Evolutionary conservation across 179 eudicot genomes (phyloP), one percentile per base, ranked within the genome.

Genomic region (Beta lomatogona): DNA sequence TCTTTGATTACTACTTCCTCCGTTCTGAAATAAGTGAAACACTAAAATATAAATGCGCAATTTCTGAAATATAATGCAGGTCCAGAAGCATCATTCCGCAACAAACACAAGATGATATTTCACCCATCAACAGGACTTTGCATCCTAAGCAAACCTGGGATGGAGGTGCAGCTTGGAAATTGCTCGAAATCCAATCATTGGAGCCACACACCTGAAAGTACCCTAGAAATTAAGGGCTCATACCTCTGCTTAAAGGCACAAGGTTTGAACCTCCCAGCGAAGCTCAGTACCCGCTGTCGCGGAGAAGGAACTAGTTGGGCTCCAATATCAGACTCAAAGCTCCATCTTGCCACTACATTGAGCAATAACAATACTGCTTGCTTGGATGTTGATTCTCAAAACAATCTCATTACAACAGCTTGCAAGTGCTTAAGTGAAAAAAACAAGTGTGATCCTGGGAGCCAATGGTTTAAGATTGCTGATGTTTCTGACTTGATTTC

Each of bases 391-490:
- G 89, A 87, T 67, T 74, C 90, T 11, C 75, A 81, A 58, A 86
- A 89, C 55, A 72, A 50, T 4, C 71, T 93, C 16, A 54, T 92
- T 59, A 89, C 97, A 0, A 86, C 81, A 48, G 59, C 77, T 3
- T 95, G 98, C 84, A 91, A 91, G 75, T 95, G 99, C 79, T 80
- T 90, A 67, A 83, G 79, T 25, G 71, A 61, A 46, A 86, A 88
- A 55, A 86, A 76, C 14, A 72, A 14, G n/a, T 94, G 99, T 69
- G 93, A 91, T 80, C 97, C 99, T 22, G 91, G 73, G 14, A 89
- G 89, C 75, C 99, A 95, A 80, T 92, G 97, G 99, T 94, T 95
- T 86, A 92, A 90, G 77, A 80, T 95, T 64, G 85, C 91, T 60
- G 86, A 90, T 80, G 84, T 72, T 71, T 31, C n/a, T 66, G 57